Evolutionary conservation across 352 stramenopile species (phyloP).

Genomic region (Globisporangium spinosum): DNA sequence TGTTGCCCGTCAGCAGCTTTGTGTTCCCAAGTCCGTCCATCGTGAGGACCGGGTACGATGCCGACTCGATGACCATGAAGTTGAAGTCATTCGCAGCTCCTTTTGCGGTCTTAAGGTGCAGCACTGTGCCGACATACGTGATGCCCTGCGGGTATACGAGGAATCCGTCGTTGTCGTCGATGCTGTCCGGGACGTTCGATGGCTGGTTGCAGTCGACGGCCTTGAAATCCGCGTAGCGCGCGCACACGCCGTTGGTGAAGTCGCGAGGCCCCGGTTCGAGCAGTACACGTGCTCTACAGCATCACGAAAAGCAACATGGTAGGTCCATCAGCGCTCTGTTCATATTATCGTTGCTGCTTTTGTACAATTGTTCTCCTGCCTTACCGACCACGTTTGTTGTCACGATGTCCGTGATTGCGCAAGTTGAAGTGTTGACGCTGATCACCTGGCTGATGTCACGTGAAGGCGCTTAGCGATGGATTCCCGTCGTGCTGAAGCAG

Average conservation of each 20-base stretch:
- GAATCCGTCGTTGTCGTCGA: conserved; percentile 69
- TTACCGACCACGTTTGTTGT: conserved; percentile 51
- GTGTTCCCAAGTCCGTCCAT: conserved; percentile 58
- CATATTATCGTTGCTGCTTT: background rate
- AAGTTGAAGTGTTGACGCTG: conserved; percentile 45
- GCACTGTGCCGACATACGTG: conserved; percentile 50
- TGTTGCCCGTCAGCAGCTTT: conserved; percentile 40
- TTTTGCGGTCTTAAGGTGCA: conserved; percentile 65
- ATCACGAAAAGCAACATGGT: conserved; percentile 3
- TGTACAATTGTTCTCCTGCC: conserved; percentile 7
- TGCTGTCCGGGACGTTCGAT: conserved; percentile 59
- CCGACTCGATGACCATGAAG: conserved; percentile 55
- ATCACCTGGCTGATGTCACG: conserved; percentile 62
- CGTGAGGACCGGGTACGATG: conserved; percentile 37
- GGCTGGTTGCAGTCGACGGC: conserved; percentile 65
- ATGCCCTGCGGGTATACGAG: conserved; percentile 56
- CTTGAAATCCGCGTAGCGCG: conserved; percentile 77
- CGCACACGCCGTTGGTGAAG: conserved; percentile 59
- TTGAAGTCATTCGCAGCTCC: conserved; percentile 53
- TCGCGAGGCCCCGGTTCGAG: conserved; percentile 71
- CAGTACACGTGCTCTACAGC: conserved; percentile 72
- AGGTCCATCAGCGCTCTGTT: conserved; percentile 2
- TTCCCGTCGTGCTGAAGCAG: conserved; percentile 77
- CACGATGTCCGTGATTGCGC: conserved; percentile 59
- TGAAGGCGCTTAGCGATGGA: conserved; percentile 65